These are phyloP conservation scores for Polytrichum commune DNA, from an alignment of 225 moss, liverwort and hornwort genomes.

Conservation along the genomic window DNA sequence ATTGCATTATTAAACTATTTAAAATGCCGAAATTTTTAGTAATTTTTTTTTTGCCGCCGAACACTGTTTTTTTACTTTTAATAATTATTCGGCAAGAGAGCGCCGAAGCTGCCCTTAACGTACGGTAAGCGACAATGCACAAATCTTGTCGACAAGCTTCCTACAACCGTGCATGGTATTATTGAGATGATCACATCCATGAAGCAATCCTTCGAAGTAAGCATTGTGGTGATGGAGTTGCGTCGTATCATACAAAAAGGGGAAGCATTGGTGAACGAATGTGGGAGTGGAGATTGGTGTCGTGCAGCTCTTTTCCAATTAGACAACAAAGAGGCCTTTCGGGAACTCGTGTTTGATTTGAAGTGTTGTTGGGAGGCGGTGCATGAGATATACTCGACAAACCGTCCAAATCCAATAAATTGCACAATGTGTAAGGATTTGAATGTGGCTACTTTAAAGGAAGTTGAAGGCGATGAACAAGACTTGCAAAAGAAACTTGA, in stretches of 20 bases:
- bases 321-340: neutral
- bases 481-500: neutral
- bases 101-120: too few species aligned
- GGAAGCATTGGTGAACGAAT: neutral
- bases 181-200: neutral
- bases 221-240: neutral
- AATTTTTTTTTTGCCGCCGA: too few species aligned
- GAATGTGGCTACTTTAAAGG: too few species aligned
- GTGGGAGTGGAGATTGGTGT: neutral
- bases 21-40: too few species aligned
- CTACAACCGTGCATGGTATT: neutral
- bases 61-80: too few species aligned
- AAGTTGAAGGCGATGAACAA: neutral
- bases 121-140: conserved; percentile 2
- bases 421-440: neutral
- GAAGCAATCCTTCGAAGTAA: neutral
- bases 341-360: conserved; percentile 2
- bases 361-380: neutral
- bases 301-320: neutral
- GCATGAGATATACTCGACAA: neutral
- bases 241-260: neutral
- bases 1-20: too few species aligned
- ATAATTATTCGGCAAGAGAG: too few species aligned
- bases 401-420: neutral
- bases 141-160: neutral